phyloP scores from a whole-genome alignment of 1,284 basidiomycete genomes.

The Cryptococcus sp. region DNA sequence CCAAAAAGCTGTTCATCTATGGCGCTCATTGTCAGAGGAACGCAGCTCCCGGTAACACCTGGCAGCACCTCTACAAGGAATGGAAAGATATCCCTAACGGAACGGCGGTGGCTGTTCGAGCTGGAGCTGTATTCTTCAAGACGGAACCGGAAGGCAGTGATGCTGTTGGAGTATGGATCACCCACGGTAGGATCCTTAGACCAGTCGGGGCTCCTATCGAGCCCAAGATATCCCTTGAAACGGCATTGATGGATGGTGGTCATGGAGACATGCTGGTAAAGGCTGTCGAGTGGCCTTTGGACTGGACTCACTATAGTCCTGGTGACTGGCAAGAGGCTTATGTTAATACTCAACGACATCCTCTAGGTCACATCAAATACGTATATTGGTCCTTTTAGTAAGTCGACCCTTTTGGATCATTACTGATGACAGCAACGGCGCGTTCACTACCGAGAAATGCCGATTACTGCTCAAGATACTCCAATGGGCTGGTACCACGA shows the following conservation, averaged over 20 bases:
- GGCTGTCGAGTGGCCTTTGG: slow-evolving; percentile 45
- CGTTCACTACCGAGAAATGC: slow-evolving; percentile 49
- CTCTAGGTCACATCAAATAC: slow-evolving; percentile 37
- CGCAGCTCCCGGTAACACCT: slow-evolving; percentile 17
- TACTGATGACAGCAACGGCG: slow-evolving; percentile 44
- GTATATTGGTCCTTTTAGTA: slow-evolving; percentile 52
- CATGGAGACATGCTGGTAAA: slow-evolving; percentile 32
- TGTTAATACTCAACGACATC: slow-evolving; percentile 39
- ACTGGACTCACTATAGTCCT: slow-evolving; percentile 24
- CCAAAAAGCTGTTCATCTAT: slow-evolving; percentile 47
- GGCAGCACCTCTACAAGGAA: slow-evolving; percentile 9
- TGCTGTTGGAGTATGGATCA: slow-evolving; percentile 46
- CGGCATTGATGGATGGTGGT: slow-evolving; percentile 40
- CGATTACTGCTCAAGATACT: slow-evolving; percentile 44
- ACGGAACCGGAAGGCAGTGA: slow-evolving; percentile 15
- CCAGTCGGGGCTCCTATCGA: slow-evolving; percentile 42
- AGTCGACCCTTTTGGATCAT: slow-evolving; percentile 13
- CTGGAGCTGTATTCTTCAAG: slow-evolving; percentile 50
- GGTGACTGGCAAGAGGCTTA: slow-evolving; percentile 51
- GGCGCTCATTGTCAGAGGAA: slow-evolving; percentile 45
- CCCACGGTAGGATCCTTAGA: slow-evolving; percentile 49
- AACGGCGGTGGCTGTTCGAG: slow-evolving; percentile 45
- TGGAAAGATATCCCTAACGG: slow-evolving; percentile 35
- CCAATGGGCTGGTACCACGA: slow-evolving; percentile 36
- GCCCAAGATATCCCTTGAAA: slow-evolving; percentile 48